phyloP scores from a whole-genome alignment of 2,329 filamentous ascomycete species.

The Pseudogymnoascus sp. region DNA sequence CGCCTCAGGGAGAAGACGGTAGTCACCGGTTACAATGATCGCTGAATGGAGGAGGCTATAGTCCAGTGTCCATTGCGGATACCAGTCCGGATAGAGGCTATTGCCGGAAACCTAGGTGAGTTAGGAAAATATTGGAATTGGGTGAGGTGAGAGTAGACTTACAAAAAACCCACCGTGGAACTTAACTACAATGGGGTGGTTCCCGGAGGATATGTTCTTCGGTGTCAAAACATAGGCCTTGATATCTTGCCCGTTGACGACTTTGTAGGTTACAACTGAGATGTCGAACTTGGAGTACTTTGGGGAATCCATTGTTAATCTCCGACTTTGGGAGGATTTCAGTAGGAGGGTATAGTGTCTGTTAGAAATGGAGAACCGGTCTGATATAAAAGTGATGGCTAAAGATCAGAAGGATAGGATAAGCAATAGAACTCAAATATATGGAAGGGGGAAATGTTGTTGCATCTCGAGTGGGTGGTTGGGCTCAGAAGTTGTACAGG shows the following conservation, averaged over 20 bases:
- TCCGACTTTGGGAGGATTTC: background rate
- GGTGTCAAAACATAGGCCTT: slow-evolving; percentile 16
- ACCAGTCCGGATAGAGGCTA: slow-evolving; percentile 22
- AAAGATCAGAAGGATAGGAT: background rate
- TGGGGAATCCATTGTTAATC: slow-evolving; percentile 13
- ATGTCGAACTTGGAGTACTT: slow-evolving; percentile 17
- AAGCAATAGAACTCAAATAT: background rate
- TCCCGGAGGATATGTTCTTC: slow-evolving; percentile 12
- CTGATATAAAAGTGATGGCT: background rate
- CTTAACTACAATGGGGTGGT: slow-evolving; percentile 15
- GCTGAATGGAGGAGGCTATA: slow-evolving; percentile 32
- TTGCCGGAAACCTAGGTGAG: slow-evolving; percentile 9
- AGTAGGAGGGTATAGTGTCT: background rate
- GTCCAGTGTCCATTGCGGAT: slow-evolving; percentile 30
- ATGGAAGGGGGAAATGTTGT: background rate
- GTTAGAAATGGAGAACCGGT: background rate
- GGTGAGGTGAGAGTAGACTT: background rate
- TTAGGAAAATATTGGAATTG: background rate
- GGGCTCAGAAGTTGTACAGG: background rate
- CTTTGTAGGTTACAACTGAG: slow-evolving; percentile 17
- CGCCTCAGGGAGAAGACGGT: slow-evolving; percentile 43
- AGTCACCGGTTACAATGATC: slow-evolving; percentile 40
- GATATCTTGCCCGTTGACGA: slow-evolving; percentile 18
- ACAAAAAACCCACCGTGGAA: slow-evolving; percentile 20
- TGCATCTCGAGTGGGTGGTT: background rate